phyloP scores from a whole-genome alignment of 805 yeast species.

The Teunomyces aglyptinius region DNA sequence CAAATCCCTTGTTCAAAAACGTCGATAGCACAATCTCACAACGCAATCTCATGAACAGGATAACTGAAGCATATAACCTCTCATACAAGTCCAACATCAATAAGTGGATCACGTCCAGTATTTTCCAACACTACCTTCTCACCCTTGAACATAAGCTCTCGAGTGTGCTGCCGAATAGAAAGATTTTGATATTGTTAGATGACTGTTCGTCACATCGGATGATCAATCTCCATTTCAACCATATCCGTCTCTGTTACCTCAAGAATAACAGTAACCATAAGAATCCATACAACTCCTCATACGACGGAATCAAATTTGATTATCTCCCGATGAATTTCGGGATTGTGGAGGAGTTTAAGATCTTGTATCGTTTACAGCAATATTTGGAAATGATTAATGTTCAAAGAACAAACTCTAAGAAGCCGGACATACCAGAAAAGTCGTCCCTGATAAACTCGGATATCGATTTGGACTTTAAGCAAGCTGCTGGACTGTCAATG shows the following conservation, averaged over 20 bases:
- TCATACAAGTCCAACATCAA: conserved; percentile 58
- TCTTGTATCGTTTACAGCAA: conserved; percentile 57
- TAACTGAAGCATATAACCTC: conserved; percentile 51
- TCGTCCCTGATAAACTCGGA: not conserved
- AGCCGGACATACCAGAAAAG: not conserved
- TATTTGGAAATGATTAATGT: conserved; percentile 45
- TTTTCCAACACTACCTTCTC: conserved; percentile 61
- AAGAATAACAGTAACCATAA: conserved; percentile 39
- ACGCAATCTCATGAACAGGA: conserved; percentile 27
- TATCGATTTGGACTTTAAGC: not conserved
- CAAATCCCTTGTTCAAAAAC: conserved; percentile 19
- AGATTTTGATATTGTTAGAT: conserved; percentile 55
- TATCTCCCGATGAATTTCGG: conserved; percentile 66
- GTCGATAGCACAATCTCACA: conserved; percentile 9
- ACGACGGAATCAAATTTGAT: conserved; percentile 48
- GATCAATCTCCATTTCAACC: conserved; percentile 36
- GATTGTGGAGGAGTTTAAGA: conserved; percentile 58
- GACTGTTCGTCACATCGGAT: conserved; percentile 64
- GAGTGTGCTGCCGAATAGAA: conserved; percentile 39
- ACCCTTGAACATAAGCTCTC: conserved; percentile 59
- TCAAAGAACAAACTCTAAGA: conserved; percentile 21
- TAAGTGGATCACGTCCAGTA: conserved; percentile 61
- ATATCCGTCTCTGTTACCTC: conserved; percentile 34
- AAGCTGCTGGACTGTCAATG: conserved; percentile 9
- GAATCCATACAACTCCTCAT: conserved; percentile 32